A percentile compares a stretch with the other conserved stretches of the same genome.
Conservation (phyloP, 352 stramenopile species). For the Lagenidium sp. region DNA sequence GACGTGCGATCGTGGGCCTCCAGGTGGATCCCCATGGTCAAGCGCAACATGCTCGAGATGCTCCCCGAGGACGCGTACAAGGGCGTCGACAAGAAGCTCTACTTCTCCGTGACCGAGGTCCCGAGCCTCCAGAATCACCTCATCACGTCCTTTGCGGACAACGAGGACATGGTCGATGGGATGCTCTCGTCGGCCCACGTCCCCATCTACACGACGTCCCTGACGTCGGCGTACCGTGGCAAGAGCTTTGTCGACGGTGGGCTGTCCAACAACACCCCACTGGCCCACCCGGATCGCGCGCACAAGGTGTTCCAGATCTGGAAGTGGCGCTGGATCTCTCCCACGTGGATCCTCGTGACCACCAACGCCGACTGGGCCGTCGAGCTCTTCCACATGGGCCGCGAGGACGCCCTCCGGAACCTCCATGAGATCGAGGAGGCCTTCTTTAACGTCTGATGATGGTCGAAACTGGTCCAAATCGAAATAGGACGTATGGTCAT, state of each 20-base stretch:
- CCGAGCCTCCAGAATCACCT: slow-evolving; percentile 60
- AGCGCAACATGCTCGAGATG: slow-evolving; percentile 49
- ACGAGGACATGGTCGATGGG: slow-evolving; percentile 77
- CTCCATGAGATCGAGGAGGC: slow-evolving; percentile 56
- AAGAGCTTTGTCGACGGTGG: slow-evolving; percentile 68
- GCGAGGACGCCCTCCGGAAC: slow-evolving; percentile 56
- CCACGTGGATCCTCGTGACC: slow-evolving; percentile 68
- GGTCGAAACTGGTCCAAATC: too few species aligned
- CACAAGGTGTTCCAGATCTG: slow-evolving; percentile 81
- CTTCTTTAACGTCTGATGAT: slow-evolving; percentile 21
- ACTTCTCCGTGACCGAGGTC: slow-evolving; percentile 72
- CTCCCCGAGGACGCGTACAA: slow-evolving; percentile 58
- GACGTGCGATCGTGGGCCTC: background rate
- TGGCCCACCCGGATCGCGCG: slow-evolving; percentile 37
- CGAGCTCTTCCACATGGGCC: slow-evolving; percentile 68
- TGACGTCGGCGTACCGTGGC: slow-evolving; percentile 51
- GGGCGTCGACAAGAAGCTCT: slow-evolving; percentile 50
- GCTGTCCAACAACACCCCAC: slow-evolving; percentile 59
- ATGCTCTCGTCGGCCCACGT: slow-evolving; percentile 73
- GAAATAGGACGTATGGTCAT: too few species aligned
- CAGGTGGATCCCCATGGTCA: slow-evolving; percentile 72
- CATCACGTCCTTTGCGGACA: slow-evolving; percentile 57
- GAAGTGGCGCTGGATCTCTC: slow-evolving; percentile 74
- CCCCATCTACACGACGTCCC: slow-evolving; percentile 61
- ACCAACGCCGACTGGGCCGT: slow-evolving; percentile 68